These are phyloP conservation scores for Earliella scabrosa DNA, from an alignment of 1,284 basidiomycete species.

Conservation along the genomic window DNA sequence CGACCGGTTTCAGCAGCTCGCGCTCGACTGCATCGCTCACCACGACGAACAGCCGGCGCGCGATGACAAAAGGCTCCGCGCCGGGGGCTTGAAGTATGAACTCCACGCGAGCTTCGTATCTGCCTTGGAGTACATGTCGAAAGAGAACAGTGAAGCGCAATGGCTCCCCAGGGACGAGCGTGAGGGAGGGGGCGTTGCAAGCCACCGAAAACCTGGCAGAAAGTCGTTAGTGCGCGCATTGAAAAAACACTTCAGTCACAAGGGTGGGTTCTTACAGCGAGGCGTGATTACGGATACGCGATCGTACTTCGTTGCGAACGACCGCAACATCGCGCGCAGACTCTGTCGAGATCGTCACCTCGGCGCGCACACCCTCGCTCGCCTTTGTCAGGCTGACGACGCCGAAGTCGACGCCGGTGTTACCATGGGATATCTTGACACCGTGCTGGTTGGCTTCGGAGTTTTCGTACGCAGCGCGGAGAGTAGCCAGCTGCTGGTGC, in stretches of 20 bases:
- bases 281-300: conserved; percentile 3
- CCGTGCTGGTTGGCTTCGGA: conserved; percentile 34
- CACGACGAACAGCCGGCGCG: conserved; percentile 28
- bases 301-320: neutral
- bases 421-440: conserved; percentile 24
- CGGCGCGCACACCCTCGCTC: conserved; percentile 21
- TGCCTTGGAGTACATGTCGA: conserved; percentile 9
- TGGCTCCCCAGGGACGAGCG: neutral
- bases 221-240: neutral
- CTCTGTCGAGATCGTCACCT: conserved; percentile 11
- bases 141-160: conserved; percentile 5
- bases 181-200: neutral
- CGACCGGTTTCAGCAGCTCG: conserved; percentile 29
- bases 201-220: neutral
- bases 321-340: neutral
- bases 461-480: conserved; percentile 30
- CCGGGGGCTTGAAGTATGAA: conserved; percentile 16
- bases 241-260: no score
- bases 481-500: conserved; percentile 10
- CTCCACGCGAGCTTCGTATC: conserved; percentile 27
- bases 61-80: conserved; percentile 32
- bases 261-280: neutral
- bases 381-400: conserved; percentile 38
- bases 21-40: conserved; percentile 35
- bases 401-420: conserved; percentile 39